Conservation (phyloP, 2,329 filamentous ascomycete species). For the Cladosporium sp. region DNA sequence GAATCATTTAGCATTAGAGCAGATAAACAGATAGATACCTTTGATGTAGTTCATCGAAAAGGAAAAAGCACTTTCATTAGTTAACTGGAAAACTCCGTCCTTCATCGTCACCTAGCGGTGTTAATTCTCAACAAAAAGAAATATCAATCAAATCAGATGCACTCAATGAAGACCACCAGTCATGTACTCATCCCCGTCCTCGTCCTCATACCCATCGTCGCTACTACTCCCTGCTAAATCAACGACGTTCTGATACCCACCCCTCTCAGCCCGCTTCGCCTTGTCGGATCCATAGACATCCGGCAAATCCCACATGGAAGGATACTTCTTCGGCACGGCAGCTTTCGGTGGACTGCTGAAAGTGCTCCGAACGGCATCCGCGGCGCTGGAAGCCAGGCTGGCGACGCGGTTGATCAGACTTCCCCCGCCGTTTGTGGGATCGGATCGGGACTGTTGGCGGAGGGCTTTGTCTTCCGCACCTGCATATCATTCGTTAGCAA, state of each 20-base stretch:
- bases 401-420: neutral
- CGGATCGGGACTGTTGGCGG: too few relatives aligned
- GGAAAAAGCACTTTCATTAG: too few relatives aligned
- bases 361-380: neutral
- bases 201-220: neutral
- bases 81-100: too few relatives aligned
- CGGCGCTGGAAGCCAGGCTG: neutral
- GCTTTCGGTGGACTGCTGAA: neutral
- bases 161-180: neutral
- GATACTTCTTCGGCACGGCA: neutral
- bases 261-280: too few relatives aligned
- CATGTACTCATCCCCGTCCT: neutral
- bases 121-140: too few relatives aligned
- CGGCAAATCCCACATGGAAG: slow-evolving; percentile 2
- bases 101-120: too few relatives aligned
- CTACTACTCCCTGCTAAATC: neutral
- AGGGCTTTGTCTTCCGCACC: too few relatives aligned
- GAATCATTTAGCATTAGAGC: too few relatives aligned
- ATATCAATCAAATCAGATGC: neutral
- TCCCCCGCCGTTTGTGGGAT: too few relatives aligned
- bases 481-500: neutral
- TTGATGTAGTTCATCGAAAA: too few relatives aligned
- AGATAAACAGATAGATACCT: too few relatives aligned
- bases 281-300: neutral
- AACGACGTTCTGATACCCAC: too few relatives aligned